phyloP scores from a whole-genome alignment of 2,329 filamentous ascomycete species.

The Fusarium albosuccineum region DNA sequence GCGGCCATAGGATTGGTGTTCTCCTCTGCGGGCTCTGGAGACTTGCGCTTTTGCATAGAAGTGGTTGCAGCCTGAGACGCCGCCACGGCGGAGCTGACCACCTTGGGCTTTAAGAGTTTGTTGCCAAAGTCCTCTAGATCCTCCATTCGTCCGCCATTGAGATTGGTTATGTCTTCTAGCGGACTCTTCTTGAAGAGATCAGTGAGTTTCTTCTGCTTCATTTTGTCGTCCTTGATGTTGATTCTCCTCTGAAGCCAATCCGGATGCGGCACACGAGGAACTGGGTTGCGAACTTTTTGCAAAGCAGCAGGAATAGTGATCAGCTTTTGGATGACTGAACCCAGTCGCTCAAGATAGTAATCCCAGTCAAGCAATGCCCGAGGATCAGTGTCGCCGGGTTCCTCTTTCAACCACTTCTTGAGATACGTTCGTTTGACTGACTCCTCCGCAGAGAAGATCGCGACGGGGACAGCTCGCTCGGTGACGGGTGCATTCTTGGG shows the following conservation, averaged over 20 bases:
- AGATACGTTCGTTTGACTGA: constrained; percentile 89
- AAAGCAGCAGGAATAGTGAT: constrained; percentile 98
- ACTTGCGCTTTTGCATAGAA: constrained; percentile 76
- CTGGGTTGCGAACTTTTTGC: constrained; percentile 94
- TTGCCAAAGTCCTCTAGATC: constrained; percentile 88
- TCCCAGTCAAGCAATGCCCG: constrained; percentile 93
- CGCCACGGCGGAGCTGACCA: constrained; percentile 65
- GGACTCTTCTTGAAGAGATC: constrained; percentile 79
- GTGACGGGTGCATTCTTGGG: constrained; percentile 93
- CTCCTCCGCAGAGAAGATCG: constrained; percentile 96
- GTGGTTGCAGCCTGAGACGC: constrained; percentile 65
- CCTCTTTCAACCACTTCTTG: constrained; percentile 95
- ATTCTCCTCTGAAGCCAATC: constrained; percentile 97
- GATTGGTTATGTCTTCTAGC: constrained; percentile 79
- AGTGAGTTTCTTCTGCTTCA: constrained; percentile 99
- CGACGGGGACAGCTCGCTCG: constrained; percentile 92
- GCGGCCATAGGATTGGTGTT: constrained; percentile 83
- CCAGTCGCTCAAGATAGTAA: constrained; percentile 95
- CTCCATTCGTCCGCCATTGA: constrained; percentile 64
- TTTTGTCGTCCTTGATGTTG: constrained; percentile 93
- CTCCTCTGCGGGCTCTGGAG: constrained; percentile 75
- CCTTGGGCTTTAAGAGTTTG: constrained; percentile 75
- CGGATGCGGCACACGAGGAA: constrained; percentile 91
- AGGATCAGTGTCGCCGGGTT: constrained; percentile 91
- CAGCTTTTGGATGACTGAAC: constrained; percentile 97